These are phyloP conservation scores for Nemania diffusa DNA, from an alignment of 2,329 filamentous ascomycete species.

Conservation along the genomic window DNA sequence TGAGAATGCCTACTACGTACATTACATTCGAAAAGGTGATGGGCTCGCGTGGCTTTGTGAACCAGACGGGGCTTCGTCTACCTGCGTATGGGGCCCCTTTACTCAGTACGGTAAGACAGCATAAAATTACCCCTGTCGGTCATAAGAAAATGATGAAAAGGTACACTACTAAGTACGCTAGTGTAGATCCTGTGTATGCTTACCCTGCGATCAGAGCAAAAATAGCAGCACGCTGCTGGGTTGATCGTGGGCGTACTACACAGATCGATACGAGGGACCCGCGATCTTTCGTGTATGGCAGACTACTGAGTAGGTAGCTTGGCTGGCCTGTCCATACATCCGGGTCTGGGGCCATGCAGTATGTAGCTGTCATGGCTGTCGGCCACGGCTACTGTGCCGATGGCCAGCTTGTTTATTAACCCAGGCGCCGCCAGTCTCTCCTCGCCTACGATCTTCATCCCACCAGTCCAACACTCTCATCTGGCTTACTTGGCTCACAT, in stretches of 20 bases:
- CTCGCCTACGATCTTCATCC: conserved; percentile 28
- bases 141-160: not conserved
- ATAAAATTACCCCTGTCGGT: not conserved
- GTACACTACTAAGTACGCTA: not conserved
- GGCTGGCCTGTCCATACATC: conserved; percentile 21
- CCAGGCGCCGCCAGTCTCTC: conserved; percentile 25
- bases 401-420: conserved; percentile 34
- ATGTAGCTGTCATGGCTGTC: conserved; percentile 4
- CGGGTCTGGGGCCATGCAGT: conserved; percentile 17
- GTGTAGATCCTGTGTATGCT: conserved; percentile 20
- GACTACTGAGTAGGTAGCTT: conserved; percentile 1
- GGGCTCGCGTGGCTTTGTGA: conserved; percentile 21
- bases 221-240: conserved; percentile 27
- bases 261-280: conserved; percentile 32
- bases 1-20: too few species aligned
- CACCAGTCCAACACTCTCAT: conserved; percentile 29
- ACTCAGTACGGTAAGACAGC: not conserved
- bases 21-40: not conserved
- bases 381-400: not conserved
- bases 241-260: not conserved
- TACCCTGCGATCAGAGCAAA: conserved; percentile 19
- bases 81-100: not conserved
- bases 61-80: conserved; percentile 16
- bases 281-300: conserved; percentile 20
- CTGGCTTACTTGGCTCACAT: conserved; percentile 14